These are phyloP conservation scores for Metschnikowia hibisci DNA, from an alignment of 805 yeast species.

Conservation along the genomic window DNA sequence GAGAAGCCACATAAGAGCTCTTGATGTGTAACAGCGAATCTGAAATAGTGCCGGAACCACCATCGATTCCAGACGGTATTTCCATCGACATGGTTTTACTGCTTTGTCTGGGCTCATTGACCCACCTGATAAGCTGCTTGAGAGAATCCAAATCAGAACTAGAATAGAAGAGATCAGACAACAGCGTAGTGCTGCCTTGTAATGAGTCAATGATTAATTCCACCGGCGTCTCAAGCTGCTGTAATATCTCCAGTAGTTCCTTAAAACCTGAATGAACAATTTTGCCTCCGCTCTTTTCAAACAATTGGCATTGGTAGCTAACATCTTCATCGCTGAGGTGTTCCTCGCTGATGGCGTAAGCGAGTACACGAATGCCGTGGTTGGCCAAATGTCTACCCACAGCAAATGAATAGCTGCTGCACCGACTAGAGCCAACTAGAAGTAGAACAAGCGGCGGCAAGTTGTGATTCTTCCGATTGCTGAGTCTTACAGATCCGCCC, in stretches of 20 bases:
- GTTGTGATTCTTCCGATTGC: conserved; percentile 61
- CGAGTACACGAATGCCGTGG: conserved; percentile 66
- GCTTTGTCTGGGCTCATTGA: conserved; percentile 44
- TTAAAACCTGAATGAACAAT: conserved; percentile 33
- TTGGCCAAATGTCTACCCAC: conserved; percentile 76
- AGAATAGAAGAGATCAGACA: conserved; percentile 50
- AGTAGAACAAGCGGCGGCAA: conserved; percentile 73
- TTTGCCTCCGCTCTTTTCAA: conserved; percentile 68
- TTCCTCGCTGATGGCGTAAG: conserved; percentile 38
- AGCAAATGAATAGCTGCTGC: conserved; percentile 74
- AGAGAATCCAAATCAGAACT: conserved; percentile 38
- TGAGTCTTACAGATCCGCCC: conserved; percentile 65
- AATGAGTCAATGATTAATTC: conserved; percentile 80
- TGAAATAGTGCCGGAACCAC: conserved; percentile 63
- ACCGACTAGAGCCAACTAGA: conserved; percentile 67
- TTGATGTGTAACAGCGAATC: conserved; percentile 33
- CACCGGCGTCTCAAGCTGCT: conserved; percentile 63
- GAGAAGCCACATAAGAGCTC: conserved; percentile 59
- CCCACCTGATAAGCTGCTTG: conserved; percentile 58
- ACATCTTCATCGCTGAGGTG: conserved; percentile 41
- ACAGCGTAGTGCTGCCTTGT: conserved; percentile 74
- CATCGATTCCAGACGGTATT: conserved; percentile 78
- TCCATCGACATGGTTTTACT: conserved; percentile 63
- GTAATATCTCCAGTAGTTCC: conserved; percentile 33
- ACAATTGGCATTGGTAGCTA: conserved; percentile 49